Base-by-base conservation (phyloP, 2,329 filamentous ascomycete genomes). In the Cordyceps fumosorosea region DNA sequence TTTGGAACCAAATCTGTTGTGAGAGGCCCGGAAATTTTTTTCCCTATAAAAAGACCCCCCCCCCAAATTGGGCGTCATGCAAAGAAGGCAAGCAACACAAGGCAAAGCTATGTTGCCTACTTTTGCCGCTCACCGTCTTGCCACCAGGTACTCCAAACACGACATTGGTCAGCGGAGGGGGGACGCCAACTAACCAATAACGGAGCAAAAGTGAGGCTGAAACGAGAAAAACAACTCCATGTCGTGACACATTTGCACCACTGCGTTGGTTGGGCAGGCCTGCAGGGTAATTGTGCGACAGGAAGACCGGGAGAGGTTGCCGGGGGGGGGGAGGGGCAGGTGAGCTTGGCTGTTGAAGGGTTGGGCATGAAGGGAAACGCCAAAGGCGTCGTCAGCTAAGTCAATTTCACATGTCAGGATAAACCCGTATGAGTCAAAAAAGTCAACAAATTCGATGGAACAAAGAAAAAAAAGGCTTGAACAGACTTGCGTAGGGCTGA, bases 401-500 rank as follows among this genome's bases (percentile, higher is more conserved):
- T 3, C 26, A n/a, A n/a, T 37, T 37, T 37, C 34, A 37, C 3
- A 42, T 8, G 20, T 52, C 29, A 34, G 29, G 4, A 6, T 8
- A 3, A 48, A 29, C 26, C 6, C 12, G 8, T 24, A 48, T 14
- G 45, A 24, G 20, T 12, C 11, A 48, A 48, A 24, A 12, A 48
- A 24, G 11, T 5, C 20, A 40, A 22, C n/a, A 40, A 40, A 5
- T 32, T 20, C 22, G 24, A 47, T 6, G 32, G 8, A 8, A 22
- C 14, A 34, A 20, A 45, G 16, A 6, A 20, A 5, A 22, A 22
- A 45, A 18, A n/a, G 37, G 34, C 11, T 11, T 2, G 1, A 12
- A 7, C 40, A 44, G 24, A n/a, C 3, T 57, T 47, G n/a, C n/a
- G 40, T 22, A 60, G 57, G 57, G 57, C 57, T 60, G 57, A 58